Evolutionary conservation across 192 early-diverging fungal genomes (phyloP), one percentile per base, ranked within the genome.

Genomic region (Pecoramyces ruminantium): DNA sequence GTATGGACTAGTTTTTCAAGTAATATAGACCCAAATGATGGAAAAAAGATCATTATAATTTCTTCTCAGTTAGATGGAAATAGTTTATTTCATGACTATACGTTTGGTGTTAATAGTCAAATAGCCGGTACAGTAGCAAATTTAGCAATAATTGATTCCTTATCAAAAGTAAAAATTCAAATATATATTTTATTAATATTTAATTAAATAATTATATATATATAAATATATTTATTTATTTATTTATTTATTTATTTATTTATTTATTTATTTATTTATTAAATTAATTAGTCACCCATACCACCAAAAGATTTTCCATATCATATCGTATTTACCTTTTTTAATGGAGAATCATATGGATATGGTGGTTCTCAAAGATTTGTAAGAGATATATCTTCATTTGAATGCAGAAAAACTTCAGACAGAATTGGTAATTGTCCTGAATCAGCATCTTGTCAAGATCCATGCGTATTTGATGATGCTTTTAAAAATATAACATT

Each of bases 291-390:
- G 90, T 87, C 90, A 30, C 85, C 85, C 6, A 83, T 83, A 12
- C 78, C 81, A 78, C 58, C 90, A 8, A 80, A 84, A 14, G 28
- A 82, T 2, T 85, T 93, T 78, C 84, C 84, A 42, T 92, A 93
- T 79, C 89, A 94, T 81, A 90, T 95, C 29, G 21, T 95, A 28
- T 95, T 92, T 83, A 94, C 92, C 13, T 83, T 89, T 21, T 95
- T 95, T 82, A 86, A 88, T 28, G 90, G 87, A 18, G 94, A 95
- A 83, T 79, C 90, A 29, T 95, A 90, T 89, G 92, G 89, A 30
- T 92, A 89, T 83, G 87, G 91, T 30, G 94, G 94, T 16, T 95
- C 94, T 2, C 88, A 93, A 82, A 85, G 94, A 38, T 95, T 95
- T 84, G 93, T 94, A 5, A 78, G 93, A 29, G 94, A 95, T 81